phyloP scores from a whole-genome alignment of 768 basidiomycete species.

The Termitomyces bulborhizus region DNA sequence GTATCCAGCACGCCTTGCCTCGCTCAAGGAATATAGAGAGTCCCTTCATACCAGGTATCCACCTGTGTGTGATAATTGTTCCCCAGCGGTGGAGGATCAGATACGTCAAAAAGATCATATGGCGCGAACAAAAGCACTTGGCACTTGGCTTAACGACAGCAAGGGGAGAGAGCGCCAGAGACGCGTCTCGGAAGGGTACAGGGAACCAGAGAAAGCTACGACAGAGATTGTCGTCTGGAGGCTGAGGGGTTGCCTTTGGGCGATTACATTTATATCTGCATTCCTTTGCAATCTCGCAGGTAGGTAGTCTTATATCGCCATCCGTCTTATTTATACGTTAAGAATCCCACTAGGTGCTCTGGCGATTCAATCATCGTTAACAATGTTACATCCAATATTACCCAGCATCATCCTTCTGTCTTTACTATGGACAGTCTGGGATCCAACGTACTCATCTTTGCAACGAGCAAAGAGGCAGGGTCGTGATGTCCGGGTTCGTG shows the following conservation, averaged over 20 bases:
- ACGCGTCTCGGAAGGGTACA: constrained; percentile 33
- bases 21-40: constrained; percentile 64
- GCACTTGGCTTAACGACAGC: constrained; percentile 60
- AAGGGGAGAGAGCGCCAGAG: constrained; percentile 59
- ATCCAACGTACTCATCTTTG: constrained; percentile 68
- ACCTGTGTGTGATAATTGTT: constrained; percentile 73
- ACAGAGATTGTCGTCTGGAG: constrained; percentile 61
- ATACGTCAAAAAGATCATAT: constrained; percentile 74
- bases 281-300: constrained; percentile 40
- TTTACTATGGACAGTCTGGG: constrained; percentile 78
- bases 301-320: constrained; percentile 21
- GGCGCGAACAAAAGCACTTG: constrained; percentile 74
- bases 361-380: constrained; percentile 24
- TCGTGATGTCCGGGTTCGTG: constrained; percentile 59
- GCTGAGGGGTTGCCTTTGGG: constrained; percentile 65
- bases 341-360: constrained; percentile 22
- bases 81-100: constrained; percentile 76
- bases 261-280: constrained; percentile 34
- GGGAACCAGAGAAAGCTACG: constrained; percentile 36
- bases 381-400: constrained; percentile 31
- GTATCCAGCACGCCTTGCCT: constrained; percentile 55
- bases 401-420: constrained; percentile 52
- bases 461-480: constrained; percentile 63
- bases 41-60: constrained; percentile 82
- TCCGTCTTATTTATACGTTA: neutral